Percentiles rank a stretch among this genome's conserved stretches.
Conservation (phyloP, 306 rosid genomes). For the Vicia sativa region DNA sequence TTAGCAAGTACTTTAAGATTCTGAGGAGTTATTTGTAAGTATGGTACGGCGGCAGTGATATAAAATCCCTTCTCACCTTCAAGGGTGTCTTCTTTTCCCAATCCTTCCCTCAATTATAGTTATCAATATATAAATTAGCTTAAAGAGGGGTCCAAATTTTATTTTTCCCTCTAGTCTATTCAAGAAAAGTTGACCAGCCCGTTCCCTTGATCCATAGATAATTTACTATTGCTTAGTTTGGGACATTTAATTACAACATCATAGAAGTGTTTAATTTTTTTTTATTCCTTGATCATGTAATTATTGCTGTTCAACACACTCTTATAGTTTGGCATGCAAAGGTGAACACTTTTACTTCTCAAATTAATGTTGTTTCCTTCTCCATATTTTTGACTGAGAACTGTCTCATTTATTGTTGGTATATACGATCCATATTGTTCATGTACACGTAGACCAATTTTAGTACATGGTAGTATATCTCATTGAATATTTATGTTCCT, state of each 20-base stretch:
- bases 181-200: neutral
- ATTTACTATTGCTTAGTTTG: conserved; percentile 23
- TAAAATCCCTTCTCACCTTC: conserved; percentile 4
- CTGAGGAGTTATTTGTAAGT: neutral
- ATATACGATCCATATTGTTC: conserved; percentile 9
- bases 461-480: neutral
- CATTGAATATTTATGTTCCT: conserved; percentile 1
- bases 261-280: conserved; percentile 27
- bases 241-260: conserved; percentile 11
- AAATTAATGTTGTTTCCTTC: neutral
- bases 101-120: conserved; percentile 1
- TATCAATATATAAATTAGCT: conserved; percentile 10
- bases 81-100: neutral
- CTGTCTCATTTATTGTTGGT: conserved; percentile 5
- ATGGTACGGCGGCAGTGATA: neutral
- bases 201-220: conserved; percentile 11
- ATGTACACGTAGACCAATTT: conserved; percentile 15
- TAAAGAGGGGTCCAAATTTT: neutral
- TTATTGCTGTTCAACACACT: conserved; percentile 21
- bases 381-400: conserved; percentile 18
- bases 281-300: conserved; percentile 27
- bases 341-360: conserved; percentile 4
- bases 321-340: conserved; percentile 19
- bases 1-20: neutral
- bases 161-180: conserved; percentile 10